Conservation (phyloP, 1,139 yeast genomes). For the Citeromyces hawaiiensis region DNA sequence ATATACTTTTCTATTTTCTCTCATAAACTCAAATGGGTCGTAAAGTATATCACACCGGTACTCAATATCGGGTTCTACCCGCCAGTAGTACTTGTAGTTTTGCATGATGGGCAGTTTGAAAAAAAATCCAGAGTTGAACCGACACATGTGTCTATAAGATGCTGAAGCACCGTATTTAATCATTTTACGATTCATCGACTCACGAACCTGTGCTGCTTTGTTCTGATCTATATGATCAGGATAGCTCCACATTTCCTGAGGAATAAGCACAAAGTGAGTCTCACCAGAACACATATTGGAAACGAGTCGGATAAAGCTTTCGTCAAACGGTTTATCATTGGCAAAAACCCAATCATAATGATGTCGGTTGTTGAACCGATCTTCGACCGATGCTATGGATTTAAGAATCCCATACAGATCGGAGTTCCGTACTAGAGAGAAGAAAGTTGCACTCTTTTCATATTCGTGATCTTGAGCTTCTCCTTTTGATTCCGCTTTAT, state of each 20-base stretch:
- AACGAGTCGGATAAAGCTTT: conserved; percentile 29
- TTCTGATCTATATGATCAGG: conserved; percentile 53
- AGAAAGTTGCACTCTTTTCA: conserved; percentile 50
- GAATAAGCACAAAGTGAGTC: conserved; percentile 45
- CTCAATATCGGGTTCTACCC: conserved; percentile 46
- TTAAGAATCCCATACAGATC: conserved; percentile 43
- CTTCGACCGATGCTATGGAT: conserved; percentile 37
- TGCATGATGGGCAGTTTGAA: conserved; percentile 20
- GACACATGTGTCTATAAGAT: conserved; percentile 47
- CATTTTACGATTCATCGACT: conserved; percentile 24
- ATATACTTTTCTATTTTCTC: conserved; percentile 31
- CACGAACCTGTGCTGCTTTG: conserved; percentile 36
- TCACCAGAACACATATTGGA: conserved; percentile 39
- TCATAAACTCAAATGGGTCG: conserved; percentile 37
- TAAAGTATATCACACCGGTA: conserved; percentile 38
- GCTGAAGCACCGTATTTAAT: conserved; percentile 42
- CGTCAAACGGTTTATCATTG: conserved; percentile 36
- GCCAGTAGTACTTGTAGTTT: conserved; percentile 28
- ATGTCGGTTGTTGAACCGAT: conserved; percentile 35
- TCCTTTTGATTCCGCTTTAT: conserved; percentile 7
- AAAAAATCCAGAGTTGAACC: conserved; percentile 40
- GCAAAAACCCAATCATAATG: conserved; percentile 51
- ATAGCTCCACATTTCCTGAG: conserved; percentile 51
- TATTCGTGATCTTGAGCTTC: conserved; percentile 8
- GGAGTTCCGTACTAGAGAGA: conserved; percentile 57